A percentile compares a stretch with the other conserved stretches of the same genome.
Evolutionary conservation across 495 filamentous ascomycete genomes (phyloP).

Genomic region (Lepraria neglecta): DNA sequence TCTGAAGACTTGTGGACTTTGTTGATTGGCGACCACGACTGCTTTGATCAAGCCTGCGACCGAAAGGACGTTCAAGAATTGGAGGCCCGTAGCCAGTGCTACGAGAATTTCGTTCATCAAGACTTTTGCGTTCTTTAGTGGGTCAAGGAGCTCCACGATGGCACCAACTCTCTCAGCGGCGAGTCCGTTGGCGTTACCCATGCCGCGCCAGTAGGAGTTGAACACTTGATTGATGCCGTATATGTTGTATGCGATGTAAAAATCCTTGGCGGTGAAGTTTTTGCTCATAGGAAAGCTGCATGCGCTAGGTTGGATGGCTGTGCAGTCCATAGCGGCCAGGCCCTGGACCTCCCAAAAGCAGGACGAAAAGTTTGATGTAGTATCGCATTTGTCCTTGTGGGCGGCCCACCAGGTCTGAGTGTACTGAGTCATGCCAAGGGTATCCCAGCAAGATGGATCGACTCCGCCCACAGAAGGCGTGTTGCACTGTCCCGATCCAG

Average conservation of each 20-base stretch:
- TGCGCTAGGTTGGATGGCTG: not conserved
- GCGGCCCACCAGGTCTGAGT: not conserved
- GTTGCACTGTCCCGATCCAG: not conserved
- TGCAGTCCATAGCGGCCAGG: not conserved
- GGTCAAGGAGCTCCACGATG: not conserved
- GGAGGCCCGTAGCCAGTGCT: not conserved
- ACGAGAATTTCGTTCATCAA: not conserved
- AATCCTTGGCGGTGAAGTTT: not conserved
- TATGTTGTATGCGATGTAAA: constrained; percentile 2
- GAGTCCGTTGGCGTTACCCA: constrained; percentile 1
- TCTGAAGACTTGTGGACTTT: constrained; percentile 4
- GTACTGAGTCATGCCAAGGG: constrained; percentile 3
- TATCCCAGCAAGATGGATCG: constrained; percentile 6
- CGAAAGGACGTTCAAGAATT: not conserved
- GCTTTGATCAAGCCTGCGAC: constrained; percentile 1
- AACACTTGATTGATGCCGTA: constrained; percentile 6
- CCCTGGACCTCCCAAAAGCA: constrained; percentile 1
- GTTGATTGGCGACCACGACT: not conserved
- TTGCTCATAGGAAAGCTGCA: constrained; percentile 1
- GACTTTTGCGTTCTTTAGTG: not conserved
- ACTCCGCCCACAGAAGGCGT: not conserved
- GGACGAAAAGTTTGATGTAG: not conserved
- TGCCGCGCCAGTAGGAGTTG: constrained; percentile 8
- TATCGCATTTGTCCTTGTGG: not conserved
- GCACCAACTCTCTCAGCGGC: constrained; percentile 1